Base-by-base conservation (phyloP, 805 yeast genomes). In the Scheffersomyces lignosus region DNA sequence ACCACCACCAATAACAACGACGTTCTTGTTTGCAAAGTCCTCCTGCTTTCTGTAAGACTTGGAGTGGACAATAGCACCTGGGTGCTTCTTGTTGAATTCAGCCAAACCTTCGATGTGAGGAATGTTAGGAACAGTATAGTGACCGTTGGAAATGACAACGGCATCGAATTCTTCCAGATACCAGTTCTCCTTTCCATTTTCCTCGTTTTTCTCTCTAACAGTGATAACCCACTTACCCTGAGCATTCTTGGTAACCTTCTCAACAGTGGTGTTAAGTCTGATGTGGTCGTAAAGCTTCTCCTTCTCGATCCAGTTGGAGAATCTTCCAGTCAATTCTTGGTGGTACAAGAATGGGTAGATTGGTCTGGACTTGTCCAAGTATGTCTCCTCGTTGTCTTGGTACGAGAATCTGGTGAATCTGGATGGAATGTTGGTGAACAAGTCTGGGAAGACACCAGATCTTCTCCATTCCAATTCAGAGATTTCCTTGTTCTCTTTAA, bases 61-160 rank as follows among this genome's bases (percentile, higher is more conserved):
- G 5, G 89, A 72, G 56, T 84, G 91, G 2, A 64, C 45, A 1
- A 83, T 57, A 1, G 73, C 62, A 2, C 60, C 69, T 1, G 84
- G 83, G 44, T 54, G 60, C 30, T 55, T 48, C 8, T 46, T 45
- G 31, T 58, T 55, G 73, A 76, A 80, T 36, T 70, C 71, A 9
- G 61, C 54, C 17, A 84, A 51, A 0, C 89, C 89, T 2, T 58
- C 54, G 29, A 73, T 67, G 15, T 68, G 60, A 1, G 93, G 91
- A 33, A 77, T 58, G 44, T 52, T 69, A 1, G 93, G 91, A 18
- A 73, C 64, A 31, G 81, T 75, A 54, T 73, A 81, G 41, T 78
- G 79, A 1, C 93, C 93, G 5, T 75, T 63, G 5, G 87, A 83
- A 7, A 82, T 56, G 3, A 78, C 75, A 5, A 84, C 75, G 6